These are phyloP conservation scores for Blastobotrys buckinghamii DNA, from an alignment of 1,139 yeast genomes.

Conservation along the genomic window DNA sequence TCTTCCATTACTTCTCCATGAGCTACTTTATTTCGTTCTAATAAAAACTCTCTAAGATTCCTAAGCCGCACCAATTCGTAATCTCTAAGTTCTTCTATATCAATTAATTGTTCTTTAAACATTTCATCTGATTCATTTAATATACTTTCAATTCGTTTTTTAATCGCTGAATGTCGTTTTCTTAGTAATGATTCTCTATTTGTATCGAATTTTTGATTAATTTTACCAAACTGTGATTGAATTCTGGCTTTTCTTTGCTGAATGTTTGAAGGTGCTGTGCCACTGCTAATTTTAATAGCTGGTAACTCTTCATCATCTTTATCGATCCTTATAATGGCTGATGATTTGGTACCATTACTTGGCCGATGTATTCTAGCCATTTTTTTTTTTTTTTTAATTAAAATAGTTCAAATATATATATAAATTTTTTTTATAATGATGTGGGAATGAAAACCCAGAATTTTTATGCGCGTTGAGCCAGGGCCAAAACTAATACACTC, in stretches of 20 bases:
- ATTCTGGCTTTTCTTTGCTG: neutral
- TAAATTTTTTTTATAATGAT: neutral
- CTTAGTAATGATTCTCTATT: neutral
- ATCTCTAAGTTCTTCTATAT: constrained; percentile 75
- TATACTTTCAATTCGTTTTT: neutral
- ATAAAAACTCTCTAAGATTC: constrained; percentile 81
- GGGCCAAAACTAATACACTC: neutral
- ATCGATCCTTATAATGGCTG: neutral
- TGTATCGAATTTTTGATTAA: neutral
- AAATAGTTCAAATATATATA: neutral
- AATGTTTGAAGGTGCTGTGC: neutral
- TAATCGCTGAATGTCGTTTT: neutral
- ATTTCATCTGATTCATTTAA: constrained; percentile 57
- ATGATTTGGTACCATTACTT: neutral
- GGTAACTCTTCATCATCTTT: neutral
- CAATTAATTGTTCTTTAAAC: constrained; percentile 47
- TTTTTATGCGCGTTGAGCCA: no score
- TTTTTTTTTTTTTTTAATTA: no score
- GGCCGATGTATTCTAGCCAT: neutral
- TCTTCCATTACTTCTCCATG: constrained; percentile 66
- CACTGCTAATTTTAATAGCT: neutral
- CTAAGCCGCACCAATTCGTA: constrained; percentile 69
- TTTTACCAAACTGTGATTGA: neutral
- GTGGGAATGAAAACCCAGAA: no score
- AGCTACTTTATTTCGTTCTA: constrained; percentile 66